phyloP scores from a whole-genome alignment of 805 yeast genomes.

The Lipomyces spencermartinsiae region DNA sequence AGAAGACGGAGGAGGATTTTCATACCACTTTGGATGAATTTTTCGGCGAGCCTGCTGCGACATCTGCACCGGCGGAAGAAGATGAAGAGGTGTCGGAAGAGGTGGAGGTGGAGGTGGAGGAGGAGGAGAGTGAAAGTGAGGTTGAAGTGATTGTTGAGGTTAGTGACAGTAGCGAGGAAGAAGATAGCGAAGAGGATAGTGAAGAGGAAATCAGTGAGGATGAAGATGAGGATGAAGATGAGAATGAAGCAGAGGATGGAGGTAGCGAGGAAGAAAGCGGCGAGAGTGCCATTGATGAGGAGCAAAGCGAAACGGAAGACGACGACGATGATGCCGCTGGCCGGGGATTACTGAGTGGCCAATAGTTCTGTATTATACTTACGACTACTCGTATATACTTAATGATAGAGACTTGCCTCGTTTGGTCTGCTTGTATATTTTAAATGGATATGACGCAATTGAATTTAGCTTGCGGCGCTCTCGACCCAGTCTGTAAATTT shows the following conservation, averaged over 20 bases:
- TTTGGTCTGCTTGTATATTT: background rate
- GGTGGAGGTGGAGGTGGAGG: constrained; percentile 41
- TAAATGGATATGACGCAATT: background rate
- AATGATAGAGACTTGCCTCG: background rate
- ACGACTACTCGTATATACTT: background rate
- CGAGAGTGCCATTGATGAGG: constrained; percentile 43
- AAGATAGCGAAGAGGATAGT: constrained; percentile 46
- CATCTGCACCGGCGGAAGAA: constrained; percentile 34
- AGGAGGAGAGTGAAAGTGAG: constrained; percentile 26
- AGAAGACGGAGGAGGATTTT: constrained; percentile 20
- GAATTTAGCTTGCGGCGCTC: background rate
- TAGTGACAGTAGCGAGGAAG: constrained; percentile 43
- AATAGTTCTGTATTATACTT: background rate
- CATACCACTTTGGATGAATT: constrained; percentile 71
- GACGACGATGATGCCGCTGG: constrained; percentile 11
- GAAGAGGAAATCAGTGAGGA: constrained; percentile 47
- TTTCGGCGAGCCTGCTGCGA: constrained; percentile 57
- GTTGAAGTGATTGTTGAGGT: constrained; percentile 44
- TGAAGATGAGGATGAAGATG: constrained; percentile 46
- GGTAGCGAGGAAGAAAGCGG: constrained; percentile 40
- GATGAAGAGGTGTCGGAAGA: constrained; percentile 42
- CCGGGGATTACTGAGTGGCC: constrained; percentile 43
- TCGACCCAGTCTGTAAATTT: background rate
- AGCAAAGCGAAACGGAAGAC: constrained; percentile 2
- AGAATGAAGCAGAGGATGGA: constrained; percentile 45